phyloP scores from a whole-genome alignment of 805 yeast species.

The Cyberlindnera euphorbiiphila region DNA sequence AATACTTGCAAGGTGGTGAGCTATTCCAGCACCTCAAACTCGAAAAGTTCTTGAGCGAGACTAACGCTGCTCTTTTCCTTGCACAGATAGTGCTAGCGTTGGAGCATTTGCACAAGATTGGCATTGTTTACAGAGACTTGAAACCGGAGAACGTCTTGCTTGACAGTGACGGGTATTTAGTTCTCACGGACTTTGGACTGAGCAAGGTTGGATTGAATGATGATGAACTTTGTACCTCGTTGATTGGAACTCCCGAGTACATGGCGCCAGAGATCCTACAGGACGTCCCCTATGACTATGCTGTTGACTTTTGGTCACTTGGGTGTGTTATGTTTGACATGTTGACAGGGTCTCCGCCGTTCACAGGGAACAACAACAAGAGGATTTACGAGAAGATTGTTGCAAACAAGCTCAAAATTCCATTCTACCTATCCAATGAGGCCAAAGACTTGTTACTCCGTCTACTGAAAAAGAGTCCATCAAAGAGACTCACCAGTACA shows the following conservation, averaged over 20 bases:
- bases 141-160: constrained; percentile 93
- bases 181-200: constrained; percentile 92
- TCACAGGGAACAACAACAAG: constrained; percentile 77
- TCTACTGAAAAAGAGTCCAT: constrained; percentile 64
- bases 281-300: constrained; percentile 72
- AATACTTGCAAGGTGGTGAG: constrained; percentile 89
- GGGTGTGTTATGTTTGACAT: constrained; percentile 80
- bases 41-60: constrained; percentile 89
- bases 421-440: constrained; percentile 72
- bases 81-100: constrained; percentile 91
- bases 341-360: constrained; percentile 84
- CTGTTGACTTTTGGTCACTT: constrained; percentile 90
- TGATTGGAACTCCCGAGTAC: constrained; percentile 77
- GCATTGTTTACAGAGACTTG: constrained; percentile 91
- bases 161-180: constrained; percentile 94
- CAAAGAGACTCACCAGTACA: constrained; percentile 57
- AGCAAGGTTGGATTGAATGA: constrained; percentile 64
- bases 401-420: constrained; percentile 62
- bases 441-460: constrained; percentile 72
- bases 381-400: constrained; percentile 71
- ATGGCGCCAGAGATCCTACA: constrained; percentile 88
- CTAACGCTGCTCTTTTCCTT: constrained; percentile 88
- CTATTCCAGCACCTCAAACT: constrained; percentile 91
- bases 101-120: constrained; percentile 91
- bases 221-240: constrained; percentile 71